Evolutionary conservation across 306 rosid genomes (phyloP), one percentile per base, ranked within the genome.

Genomic region (Lathyrus tuberosus): DNA sequence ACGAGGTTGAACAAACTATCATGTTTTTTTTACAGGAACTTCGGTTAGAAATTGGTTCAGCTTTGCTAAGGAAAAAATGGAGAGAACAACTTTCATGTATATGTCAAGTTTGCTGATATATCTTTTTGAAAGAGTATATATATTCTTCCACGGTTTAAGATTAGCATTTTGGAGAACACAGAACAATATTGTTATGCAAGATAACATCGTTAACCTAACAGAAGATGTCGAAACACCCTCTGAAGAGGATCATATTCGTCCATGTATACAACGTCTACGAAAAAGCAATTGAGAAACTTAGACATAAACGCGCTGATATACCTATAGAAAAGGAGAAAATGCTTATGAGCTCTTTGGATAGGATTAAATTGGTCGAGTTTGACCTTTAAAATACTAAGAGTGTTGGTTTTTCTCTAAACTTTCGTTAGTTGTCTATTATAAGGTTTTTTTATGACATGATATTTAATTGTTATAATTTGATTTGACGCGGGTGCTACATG

Each of bases 341-440:
- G 74, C 92, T 94, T 14, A 77, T 79, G 86, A 87, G 87, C 65
- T 91, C 99, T 43, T 82, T 88, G 81, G 87, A 91, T 61, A 84
- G 99, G 87, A 94, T 94, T 28, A 94, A 91, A 76, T 88, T 78
- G 7, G 95, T 87, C 59, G 99, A 94, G 81, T 74, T 83, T 46
- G 99, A 94, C 77, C 89, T 94, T 17, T 96, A 94, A 76, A 88
- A 80, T 79, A 94, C 99, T 12, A 94, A 94, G 84, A 82, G 85
- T 79, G 99, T 94, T 84, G 80, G 99, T 94, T 84, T 28, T 88
- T 59, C 62, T 76, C 79, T 68, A 63, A 38, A 68, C 47, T 42
- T 17, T 62, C 17, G 20, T 59, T 42, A 20, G 63, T 72, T 7
- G 60, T 64, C 16, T 67, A 63, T 47, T 63, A 10, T 14, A 53